These are phyloP conservation scores for Sanghuangporus baumii DNA, from an alignment of 1,284 basidiomycete species.

Conservation along the genomic window DNA sequence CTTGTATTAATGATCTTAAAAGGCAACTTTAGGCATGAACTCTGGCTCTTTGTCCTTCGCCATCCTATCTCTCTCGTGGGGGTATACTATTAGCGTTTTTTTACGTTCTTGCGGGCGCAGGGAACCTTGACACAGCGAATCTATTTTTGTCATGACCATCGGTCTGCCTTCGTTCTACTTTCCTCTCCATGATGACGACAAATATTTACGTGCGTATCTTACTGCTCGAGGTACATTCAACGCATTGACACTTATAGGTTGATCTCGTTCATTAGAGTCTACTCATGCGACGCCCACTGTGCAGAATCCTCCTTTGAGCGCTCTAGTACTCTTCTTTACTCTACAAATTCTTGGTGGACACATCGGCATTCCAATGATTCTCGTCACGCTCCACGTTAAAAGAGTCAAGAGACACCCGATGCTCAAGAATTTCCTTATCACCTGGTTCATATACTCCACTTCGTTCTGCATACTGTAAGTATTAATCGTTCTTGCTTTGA, in stretches of 20 bases:
- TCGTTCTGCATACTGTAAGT: constrained; percentile 10
- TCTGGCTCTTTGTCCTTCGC: neutral
- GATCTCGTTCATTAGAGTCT: neutral
- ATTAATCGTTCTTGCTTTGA: neutral
- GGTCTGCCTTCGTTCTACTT: neutral
- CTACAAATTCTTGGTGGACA: neutral
- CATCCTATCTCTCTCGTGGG: no score
- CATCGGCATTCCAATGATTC: neutral
- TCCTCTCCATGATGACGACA: neutral
- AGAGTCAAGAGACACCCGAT: neutral
- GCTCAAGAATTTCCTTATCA: neutral
- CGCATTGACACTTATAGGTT: neutral
- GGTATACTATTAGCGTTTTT: neutral
- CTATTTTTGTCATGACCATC: neutral
- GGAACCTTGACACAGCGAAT: neutral
- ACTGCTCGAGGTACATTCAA: neutral
- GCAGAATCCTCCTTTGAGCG: neutral
- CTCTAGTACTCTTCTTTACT: neutral
- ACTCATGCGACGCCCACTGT: neutral
- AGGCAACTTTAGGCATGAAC: neutral
- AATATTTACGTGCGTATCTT: neutral
- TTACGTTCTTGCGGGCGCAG: no score
- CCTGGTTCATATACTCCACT: constrained; percentile 3
- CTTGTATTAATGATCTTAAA: no score
- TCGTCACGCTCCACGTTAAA: neutral